Conservation (phyloP, 2,329 filamentous ascomycete species). For the Colletotrichum australisinense region DNA sequence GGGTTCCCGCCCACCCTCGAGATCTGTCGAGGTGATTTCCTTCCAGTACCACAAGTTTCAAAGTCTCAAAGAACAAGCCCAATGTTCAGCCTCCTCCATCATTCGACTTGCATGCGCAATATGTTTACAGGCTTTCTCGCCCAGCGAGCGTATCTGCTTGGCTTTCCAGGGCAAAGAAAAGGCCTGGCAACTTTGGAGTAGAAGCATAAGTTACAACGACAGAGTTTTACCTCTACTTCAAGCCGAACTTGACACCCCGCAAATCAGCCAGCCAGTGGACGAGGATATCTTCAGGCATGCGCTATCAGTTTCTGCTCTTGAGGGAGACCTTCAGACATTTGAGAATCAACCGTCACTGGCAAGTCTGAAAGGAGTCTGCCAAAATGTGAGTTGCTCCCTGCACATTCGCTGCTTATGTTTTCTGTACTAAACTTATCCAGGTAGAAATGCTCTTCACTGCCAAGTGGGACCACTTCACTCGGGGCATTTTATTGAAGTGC, state of each 20-base stretch:
- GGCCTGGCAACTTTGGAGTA: not conserved
- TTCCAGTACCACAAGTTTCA: not conserved
- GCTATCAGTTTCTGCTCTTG: not conserved
- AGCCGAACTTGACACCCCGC: not conserved
- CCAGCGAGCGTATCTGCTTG: not conserved
- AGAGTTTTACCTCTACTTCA: not conserved
- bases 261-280: too few species aligned
- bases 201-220: not conserved
- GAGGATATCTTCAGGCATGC: not conserved
- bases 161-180: not conserved
- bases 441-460: constrained; percentile 13
- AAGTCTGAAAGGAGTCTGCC: not conserved
- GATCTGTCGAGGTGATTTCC: not conserved
- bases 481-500: constrained; percentile 1
- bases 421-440: not conserved
- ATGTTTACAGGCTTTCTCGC: not conserved
- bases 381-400: not conserved
- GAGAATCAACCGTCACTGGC: not conserved
- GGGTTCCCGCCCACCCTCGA: not conserved
- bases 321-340: not conserved
- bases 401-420: too few species aligned
- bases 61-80: not conserved
- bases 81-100: constrained; percentile 12
- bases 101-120: constrained; percentile 14
- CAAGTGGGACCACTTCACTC: constrained; percentile 4